These are phyloP conservation scores for Apiospora hydei DNA, from an alignment of 2,329 filamentous ascomycete species.

Conservation along the genomic window DNA sequence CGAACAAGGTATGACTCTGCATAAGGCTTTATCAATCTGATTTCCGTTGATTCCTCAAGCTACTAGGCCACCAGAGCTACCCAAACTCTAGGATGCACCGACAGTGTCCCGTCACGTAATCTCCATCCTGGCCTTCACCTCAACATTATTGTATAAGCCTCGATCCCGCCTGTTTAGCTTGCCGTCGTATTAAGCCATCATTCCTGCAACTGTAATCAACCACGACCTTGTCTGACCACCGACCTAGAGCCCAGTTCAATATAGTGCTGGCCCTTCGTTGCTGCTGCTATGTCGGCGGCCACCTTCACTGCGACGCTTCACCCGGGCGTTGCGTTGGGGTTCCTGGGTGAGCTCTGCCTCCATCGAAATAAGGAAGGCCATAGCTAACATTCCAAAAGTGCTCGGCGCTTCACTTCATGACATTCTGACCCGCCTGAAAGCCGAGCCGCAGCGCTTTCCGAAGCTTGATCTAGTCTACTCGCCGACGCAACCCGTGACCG, in stretches of 20 bases:
- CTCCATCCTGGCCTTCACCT: neutral
- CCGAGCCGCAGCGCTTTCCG: slow-evolving; percentile 82
- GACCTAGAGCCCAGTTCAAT: neutral
- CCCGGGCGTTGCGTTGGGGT: slow-evolving; percentile 41
- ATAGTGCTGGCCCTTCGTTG: neutral
- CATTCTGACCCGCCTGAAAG: slow-evolving; percentile 84
- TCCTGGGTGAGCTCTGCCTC: slow-evolving; percentile 37
- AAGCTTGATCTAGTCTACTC: slow-evolving; percentile 86
- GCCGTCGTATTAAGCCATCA: neutral
- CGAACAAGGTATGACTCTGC: slow-evolving; percentile 11
- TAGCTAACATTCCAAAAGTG: slow-evolving; percentile 55
- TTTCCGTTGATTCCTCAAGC: slow-evolving; percentile 15
- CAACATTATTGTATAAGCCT: neutral
- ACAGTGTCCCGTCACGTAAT: slow-evolving; percentile 7
- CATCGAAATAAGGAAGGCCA: neutral
- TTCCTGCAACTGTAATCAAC: neutral
- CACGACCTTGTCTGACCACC: neutral
- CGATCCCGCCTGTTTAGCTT: neutral
- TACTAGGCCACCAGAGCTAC: neutral
- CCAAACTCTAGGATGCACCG: slow-evolving; percentile 9
- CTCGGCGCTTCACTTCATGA: slow-evolving; percentile 93
- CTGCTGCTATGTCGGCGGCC: slow-evolving; percentile 37
- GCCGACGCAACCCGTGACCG: slow-evolving; percentile 73
- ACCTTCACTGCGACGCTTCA: slow-evolving; percentile 42
- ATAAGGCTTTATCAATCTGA: neutral